Evolutionary conservation across 495 filamentous ascomycete genomes (phyloP).

Genomic region (Penicillium malachiteum): DNA sequence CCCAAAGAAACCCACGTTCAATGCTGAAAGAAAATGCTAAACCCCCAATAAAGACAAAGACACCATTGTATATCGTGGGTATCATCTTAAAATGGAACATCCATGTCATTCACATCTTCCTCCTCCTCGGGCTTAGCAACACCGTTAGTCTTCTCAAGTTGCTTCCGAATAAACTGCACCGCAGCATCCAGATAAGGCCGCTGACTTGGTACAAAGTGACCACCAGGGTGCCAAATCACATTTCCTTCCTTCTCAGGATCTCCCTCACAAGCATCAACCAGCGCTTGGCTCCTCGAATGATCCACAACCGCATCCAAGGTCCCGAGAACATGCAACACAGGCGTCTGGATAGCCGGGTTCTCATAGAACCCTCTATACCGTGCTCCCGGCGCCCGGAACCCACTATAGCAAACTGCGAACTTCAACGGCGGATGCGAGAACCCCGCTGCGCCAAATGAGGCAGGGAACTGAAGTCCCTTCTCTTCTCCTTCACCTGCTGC

Average conservation of each 20-base stretch:
- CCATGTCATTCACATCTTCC: conserved; percentile 62
- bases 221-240: conserved; percentile 84
- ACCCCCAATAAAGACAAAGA: no score
- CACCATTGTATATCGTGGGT: no score
- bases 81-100: conserved; percentile 56
- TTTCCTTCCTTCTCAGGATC: conserved; percentile 51
- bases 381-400: conserved; percentile 68
- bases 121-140: conserved; percentile 39
- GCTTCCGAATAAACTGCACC: conserved; percentile 70
- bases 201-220: conserved; percentile 84
- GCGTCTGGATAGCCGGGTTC: conserved; percentile 67
- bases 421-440: conserved; percentile 60
- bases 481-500: conserved; percentile 20
- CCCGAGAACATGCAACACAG: conserved; percentile 79
- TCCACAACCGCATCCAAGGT: conserved; percentile 87
- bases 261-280: conserved; percentile 66
- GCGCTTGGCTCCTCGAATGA: conserved; percentile 61
- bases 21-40: background rate
- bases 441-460: conserved; percentile 42
- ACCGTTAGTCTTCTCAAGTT: conserved; percentile 35
- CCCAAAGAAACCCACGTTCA: background rate
- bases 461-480: conserved; percentile 43
- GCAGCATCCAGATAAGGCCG: conserved; percentile 76
- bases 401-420: conserved; percentile 78
- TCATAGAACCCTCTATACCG: conserved; percentile 70